Conservation (phyloP, 2,329 filamentous ascomycete species). For the Colletotrichum sp. region DNA sequence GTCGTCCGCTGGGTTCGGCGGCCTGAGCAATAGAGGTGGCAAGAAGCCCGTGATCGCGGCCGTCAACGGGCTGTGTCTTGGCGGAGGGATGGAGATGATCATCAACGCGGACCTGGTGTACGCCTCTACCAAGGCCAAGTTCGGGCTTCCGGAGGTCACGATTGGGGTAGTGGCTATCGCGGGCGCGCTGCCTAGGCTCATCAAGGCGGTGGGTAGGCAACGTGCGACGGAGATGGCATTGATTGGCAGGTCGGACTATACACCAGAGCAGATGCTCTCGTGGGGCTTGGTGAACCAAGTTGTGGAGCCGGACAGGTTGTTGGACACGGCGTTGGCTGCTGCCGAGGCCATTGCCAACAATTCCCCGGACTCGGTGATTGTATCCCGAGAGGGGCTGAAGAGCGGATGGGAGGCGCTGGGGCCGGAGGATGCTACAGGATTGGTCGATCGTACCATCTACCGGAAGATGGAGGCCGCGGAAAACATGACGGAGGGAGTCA, state of each 20-base stretch:
- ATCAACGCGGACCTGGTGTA: constrained; percentile 76
- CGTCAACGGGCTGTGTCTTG: constrained; percentile 76
- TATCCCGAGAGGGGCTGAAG: constrained; percentile 73
- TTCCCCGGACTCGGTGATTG: constrained; percentile 78
- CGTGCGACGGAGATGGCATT: constrained; percentile 75
- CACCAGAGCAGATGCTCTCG: constrained; percentile 60
- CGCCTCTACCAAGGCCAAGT: constrained; percentile 61
- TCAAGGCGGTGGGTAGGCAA: constrained; percentile 69
- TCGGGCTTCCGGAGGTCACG: constrained; percentile 74
- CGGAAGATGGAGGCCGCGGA: constrained; percentile 65
- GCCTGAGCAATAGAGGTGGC: constrained; percentile 66
- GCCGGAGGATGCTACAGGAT: constrained; percentile 65
- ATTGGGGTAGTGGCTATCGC: constrained; percentile 74
- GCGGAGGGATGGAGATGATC: constrained; percentile 79
- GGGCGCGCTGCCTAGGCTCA: constrained; percentile 71
- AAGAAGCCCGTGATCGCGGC: constrained; percentile 80
- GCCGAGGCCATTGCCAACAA: constrained; percentile 67
- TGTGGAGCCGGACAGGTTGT: constrained; percentile 51
- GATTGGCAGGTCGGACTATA: constrained; percentile 60
- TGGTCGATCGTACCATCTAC: constrained; percentile 64
- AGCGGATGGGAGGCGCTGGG: constrained; percentile 74
- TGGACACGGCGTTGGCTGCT: constrained; percentile 64
- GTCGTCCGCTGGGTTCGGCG: constrained; percentile 18
- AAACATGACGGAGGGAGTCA: constrained; percentile 77
- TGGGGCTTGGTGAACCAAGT: constrained; percentile 78